Evolutionary conservation across 768 basidiomycete species (phyloP), one percentile per base, ranked within the genome.

Genomic region (Auricularia heimuer): DNA sequence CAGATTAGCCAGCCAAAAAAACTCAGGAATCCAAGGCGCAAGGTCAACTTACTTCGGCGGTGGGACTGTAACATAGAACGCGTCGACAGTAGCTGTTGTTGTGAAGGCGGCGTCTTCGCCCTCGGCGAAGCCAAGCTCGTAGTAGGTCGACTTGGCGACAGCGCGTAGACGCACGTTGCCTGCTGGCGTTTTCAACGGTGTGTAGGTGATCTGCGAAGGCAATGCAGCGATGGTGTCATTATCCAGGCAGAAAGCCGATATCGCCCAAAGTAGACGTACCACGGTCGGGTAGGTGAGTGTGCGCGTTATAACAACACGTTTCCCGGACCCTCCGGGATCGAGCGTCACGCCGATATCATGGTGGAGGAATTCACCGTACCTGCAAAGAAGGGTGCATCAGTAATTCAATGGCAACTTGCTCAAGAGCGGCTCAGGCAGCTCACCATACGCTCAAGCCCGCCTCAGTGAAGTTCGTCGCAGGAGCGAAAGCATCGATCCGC

Each of bases 391-490:
- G 16, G 14, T 6, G 29, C 29, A 29, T 60, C 18, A 35, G 24
- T 7, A 34, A 12, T 8, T 60, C 21, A 29, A 29, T 29, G 10
- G 29, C 56, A 24, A 60, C 34, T 6, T 24, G 8, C 29, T n/a
- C 33, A 60, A 14, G 10, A 21, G 29, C 10, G 8, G 24, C 10
- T 24, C 69, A 66, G 65, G 78, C 77, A 11, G 75, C 74, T 42
- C 77, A 77, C 47, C 76, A 77, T 3, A 77, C 69, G 16, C 70
- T 77, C 21, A 75, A 68, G 0, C 78, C 78, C 6, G 78, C 78
- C 68, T 79, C 78, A 3, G 74, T 74, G 21, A 76, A 67, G 54
- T 74, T 75, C 18, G 66, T 71, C 24, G 36, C 65, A 1, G 77
- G 73, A 2, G 62, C 44, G 63, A 79, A 79, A 12, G 29, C 56